Evolutionary conservation across 192 early-diverging fungal genomes (phyloP).

Genomic region (Mortierella alpina): DNA sequence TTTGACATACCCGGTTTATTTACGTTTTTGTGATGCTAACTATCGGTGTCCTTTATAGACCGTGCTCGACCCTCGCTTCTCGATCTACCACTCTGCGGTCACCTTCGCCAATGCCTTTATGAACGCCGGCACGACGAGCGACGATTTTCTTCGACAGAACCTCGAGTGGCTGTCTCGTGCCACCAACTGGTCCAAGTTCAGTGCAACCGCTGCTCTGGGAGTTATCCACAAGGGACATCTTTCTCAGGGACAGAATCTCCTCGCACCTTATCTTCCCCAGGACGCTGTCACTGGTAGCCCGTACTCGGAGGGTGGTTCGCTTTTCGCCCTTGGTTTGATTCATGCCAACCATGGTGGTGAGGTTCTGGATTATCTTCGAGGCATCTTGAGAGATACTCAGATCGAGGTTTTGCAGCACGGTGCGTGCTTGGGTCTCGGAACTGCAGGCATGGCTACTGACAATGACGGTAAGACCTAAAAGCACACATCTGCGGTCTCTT

Average conservation of each 20-base stretch:
- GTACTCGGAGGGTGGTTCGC: constrained; percentile 96
- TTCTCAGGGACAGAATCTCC: constrained; percentile 80
- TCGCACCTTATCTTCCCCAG: constrained; percentile 95
- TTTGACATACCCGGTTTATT: not conserved
- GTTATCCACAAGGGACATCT: constrained; percentile 99
- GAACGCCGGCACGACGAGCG: constrained; percentile 97
- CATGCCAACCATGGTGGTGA: constrained; percentile 93
- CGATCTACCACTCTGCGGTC: constrained; percentile 94
- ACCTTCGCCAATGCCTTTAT: constrained; percentile 98
- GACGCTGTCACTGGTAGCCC: constrained; percentile 87
- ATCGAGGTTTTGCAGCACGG: constrained; percentile 96
- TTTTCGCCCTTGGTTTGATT: constrained; percentile 98
- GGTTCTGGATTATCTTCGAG: constrained; percentile 85
- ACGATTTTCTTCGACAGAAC: constrained; percentile 97
- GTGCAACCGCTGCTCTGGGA: constrained; percentile 96
- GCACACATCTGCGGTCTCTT: not conserved
- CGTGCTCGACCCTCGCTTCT: constrained; percentile 88
- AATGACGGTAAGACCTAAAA: constrained; percentile 69
- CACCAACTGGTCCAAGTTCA: constrained; percentile 99
- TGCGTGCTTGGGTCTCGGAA: constrained; percentile 93
- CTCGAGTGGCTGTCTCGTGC: constrained; percentile 97
- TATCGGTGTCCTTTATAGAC: constrained; percentile 59
- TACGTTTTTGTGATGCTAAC: not conserved
- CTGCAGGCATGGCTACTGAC: constrained; percentile 96
- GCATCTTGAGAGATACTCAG: constrained; percentile 81